Percentiles rank a stretch among this genome's conserved stretches.
phyloP scores from a whole-genome alignment of 768 basidiomycete species.

The Suillus subalutaceus region DNA sequence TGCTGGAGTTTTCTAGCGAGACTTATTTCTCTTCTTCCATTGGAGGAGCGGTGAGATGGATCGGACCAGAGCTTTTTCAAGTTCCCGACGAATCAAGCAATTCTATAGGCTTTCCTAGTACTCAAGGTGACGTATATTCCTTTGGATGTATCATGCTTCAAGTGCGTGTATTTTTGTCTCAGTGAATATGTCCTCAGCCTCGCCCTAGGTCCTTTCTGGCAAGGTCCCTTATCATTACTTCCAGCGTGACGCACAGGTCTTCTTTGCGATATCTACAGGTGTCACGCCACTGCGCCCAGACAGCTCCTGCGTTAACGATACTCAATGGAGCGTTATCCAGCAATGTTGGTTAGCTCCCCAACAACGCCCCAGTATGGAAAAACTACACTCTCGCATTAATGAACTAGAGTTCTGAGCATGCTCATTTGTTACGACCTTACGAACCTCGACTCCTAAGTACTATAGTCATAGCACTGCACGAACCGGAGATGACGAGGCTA shows the following conservation, averaged over 20 bases:
- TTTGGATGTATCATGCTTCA: slow-evolving; percentile 32
- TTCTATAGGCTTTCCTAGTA: neutral
- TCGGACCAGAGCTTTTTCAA: slow-evolving; percentile 13
- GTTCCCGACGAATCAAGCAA: neutral
- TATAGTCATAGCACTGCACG: neutral
- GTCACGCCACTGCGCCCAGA: slow-evolving; percentile 11
- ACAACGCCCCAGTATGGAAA: neutral
- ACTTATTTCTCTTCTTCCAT: slow-evolving; percentile 12
- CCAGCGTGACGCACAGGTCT: slow-evolving; percentile 20
- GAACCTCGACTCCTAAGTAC: neutral
- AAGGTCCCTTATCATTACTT: slow-evolving; percentile 27
- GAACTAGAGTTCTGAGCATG: neutral
- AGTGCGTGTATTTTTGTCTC: slow-evolving; percentile 31
- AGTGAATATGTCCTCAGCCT: neutral
- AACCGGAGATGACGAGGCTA: slow-evolving; percentile 4
- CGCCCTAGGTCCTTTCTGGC: slow-evolving; percentile 15
- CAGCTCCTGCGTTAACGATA: neutral
- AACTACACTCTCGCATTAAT: neutral
- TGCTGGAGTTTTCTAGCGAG: slow-evolving; percentile 13
- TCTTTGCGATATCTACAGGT: slow-evolving; percentile 20
- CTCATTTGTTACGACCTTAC: neutral
- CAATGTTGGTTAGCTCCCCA: slow-evolving; percentile 23
- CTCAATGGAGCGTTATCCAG: slow-evolving; percentile 15
- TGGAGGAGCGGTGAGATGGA: slow-evolving; percentile 14
- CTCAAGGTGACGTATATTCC: slow-evolving; percentile 13